These are phyloP conservation scores for Gossypium bickii DNA, from an alignment of 345 rosid species.

Conservation along the genomic window DNA sequence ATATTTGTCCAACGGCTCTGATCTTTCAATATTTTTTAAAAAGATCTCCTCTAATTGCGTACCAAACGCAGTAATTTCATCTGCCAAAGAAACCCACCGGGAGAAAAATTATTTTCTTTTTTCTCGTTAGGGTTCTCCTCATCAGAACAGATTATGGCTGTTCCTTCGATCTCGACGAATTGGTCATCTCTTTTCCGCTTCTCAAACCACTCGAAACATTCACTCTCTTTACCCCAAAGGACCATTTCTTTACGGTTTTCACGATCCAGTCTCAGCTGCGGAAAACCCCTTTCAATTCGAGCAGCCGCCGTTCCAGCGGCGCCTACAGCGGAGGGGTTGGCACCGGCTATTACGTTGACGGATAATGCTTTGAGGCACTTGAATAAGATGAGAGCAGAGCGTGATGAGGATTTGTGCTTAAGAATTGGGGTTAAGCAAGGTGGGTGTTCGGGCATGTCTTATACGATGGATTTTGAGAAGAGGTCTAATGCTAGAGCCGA, in stretches of 20 bases:
- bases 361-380: slow-evolving; percentile 77
- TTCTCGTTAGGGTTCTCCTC: slow-evolving; percentile 14
- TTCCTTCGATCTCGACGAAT: not conserved
- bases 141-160: slow-evolving; percentile 12
- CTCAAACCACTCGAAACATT: not conserved
- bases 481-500: slow-evolving; percentile 60
- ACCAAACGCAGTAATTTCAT: not conserved
- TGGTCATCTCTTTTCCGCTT: not conserved
- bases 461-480: slow-evolving; percentile 68
- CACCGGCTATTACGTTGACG: slow-evolving; percentile 71
- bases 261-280: slow-evolving; percentile 33
- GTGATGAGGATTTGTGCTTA: slow-evolving; percentile 70
- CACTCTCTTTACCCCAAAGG: slow-evolving; percentile 14
- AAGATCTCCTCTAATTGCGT: not conserved
- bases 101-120: not conserved
- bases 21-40: not conserved
- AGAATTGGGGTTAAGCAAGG: slow-evolving; percentile 94
- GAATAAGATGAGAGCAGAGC: slow-evolving; percentile 72
- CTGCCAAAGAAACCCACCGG: not conserved
- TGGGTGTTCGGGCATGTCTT: slow-evolving; percentile 97
- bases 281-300: slow-evolving; percentile 43
- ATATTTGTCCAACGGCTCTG: slow-evolving; percentile 9
- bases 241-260: slow-evolving; percentile 41
- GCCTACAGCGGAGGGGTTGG: slow-evolving; percentile 47
- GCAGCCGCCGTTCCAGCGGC: slow-evolving; percentile 48